phyloP scores from a whole-genome alignment of 192 early-diverging fungal genomes.

The Backusella morwellensis region DNA sequence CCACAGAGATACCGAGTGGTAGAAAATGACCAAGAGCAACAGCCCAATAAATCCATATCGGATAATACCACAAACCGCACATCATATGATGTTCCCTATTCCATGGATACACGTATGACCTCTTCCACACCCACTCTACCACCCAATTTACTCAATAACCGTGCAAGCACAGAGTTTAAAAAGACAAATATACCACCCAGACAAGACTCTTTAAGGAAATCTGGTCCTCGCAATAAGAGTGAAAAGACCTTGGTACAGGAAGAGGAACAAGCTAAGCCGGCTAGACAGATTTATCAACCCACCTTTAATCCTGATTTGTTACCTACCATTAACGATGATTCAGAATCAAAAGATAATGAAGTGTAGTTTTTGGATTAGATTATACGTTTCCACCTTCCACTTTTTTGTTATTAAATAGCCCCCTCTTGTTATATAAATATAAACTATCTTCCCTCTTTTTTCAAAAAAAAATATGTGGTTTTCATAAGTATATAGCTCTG shows the following conservation, averaged over 20 bases:
- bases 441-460: too few species aligned
- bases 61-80: not conserved
- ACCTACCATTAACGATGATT: not conserved
- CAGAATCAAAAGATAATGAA: not conserved
- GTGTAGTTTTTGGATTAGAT: not conserved
- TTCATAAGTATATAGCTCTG: too few species aligned
- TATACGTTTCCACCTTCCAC: not conserved
- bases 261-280: not conserved
- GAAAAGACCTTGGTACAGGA: not conserved
- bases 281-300: not conserved
- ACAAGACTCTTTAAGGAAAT: slow-evolving; percentile 11
- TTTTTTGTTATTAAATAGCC: not conserved
- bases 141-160: not conserved
- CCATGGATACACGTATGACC: not conserved
- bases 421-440: not conserved
- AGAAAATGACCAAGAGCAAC: slow-evolving; percentile 3
- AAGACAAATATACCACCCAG: slow-evolving; percentile 10
- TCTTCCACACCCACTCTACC: not conserved
- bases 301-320: not conserved
- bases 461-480: too few species aligned
- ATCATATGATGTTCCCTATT: not conserved
- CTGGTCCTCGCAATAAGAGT: not conserved
- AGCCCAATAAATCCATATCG: slow-evolving; percentile 2
- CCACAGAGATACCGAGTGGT: not conserved
- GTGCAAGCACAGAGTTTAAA: not conserved